Conservation (phyloP, 306 rosid genomes). For the Sechiopsis laciniata region DNA sequence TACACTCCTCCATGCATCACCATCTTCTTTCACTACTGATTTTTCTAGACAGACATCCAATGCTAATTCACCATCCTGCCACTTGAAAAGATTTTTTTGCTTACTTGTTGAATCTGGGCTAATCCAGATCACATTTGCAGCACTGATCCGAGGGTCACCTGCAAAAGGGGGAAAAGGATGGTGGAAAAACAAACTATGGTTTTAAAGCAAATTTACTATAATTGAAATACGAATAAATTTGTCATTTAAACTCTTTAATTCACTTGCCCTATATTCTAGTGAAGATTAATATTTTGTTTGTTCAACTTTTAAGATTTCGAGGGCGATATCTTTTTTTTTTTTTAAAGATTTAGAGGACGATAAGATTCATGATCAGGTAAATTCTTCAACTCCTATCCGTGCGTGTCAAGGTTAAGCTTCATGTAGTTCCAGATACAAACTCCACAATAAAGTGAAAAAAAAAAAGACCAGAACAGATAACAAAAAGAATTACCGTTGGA, state of each 20-base stretch:
- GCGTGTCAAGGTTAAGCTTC: neutral
- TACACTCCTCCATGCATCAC: constrained; percentile 95
- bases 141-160: constrained; percentile 78
- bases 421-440: too few relatives aligned
- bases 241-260: neutral
- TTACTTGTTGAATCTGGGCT: constrained; percentile 70
- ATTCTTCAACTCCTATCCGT: neutral
- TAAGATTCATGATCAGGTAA: neutral
- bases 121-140: constrained; percentile 76
- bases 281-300: neutral
- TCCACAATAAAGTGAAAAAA: too few relatives aligned
- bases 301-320: neutral
- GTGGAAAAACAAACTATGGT: neutral
- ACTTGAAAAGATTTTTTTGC: constrained; percentile 53
- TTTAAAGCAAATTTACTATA: neutral
- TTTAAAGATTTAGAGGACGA: too few relatives aligned
- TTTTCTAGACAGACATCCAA: constrained; percentile 68
- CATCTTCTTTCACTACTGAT: constrained; percentile 61
- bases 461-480: too few relatives aligned
- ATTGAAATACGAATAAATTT: neutral
- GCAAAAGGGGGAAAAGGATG: constrained; percentile 9
- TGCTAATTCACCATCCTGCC: constrained; percentile 75
- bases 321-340: neutral
- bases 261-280: neutral
- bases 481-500: neutral